Evolutionary conservation across 2,329 filamentous ascomycete species (phyloP).

Genomic region (Fusarium camptoceras): DNA sequence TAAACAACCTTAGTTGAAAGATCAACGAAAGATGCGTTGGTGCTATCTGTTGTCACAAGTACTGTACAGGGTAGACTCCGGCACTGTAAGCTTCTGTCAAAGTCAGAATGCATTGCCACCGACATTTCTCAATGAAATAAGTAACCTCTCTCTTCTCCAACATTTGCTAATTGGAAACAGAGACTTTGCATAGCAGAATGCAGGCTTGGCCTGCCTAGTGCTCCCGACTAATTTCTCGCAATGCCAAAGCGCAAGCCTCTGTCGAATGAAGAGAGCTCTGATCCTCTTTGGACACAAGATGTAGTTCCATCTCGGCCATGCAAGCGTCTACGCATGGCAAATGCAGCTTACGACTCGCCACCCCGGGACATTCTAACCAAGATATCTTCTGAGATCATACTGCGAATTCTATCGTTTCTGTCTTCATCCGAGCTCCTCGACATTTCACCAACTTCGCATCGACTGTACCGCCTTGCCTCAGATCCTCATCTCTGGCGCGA

Average conservation of each 20-base stretch:
- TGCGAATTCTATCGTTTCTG: constrained; percentile 86
- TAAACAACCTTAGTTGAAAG: neutral
- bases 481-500: constrained; percentile 94
- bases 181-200: neutral
- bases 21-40: neutral
- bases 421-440: constrained; percentile 74
- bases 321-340: constrained; percentile 42
- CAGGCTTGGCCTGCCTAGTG: constrained; percentile 30
- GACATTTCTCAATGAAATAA: constrained; percentile 34
- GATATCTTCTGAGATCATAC: constrained; percentile 87
- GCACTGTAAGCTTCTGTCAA: constrained; percentile 13
- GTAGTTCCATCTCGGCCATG: constrained; percentile 21
- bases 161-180: neutral
- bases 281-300: neutral
- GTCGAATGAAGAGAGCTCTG: constrained; percentile 12
- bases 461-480: constrained; percentile 76
- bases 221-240: neutral
- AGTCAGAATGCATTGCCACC: constrained; percentile 36
- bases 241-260: constrained; percentile 47
- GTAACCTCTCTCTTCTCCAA: neutral
- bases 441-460: constrained; percentile 75
- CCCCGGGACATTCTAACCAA: constrained; percentile 72
- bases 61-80: constrained; percentile 38
- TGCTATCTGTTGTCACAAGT: neutral
- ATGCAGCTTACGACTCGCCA: constrained; percentile 18